Conservation (phyloP, 1,139 yeast species). For the Yamadazyma friedrichii region DNA sequence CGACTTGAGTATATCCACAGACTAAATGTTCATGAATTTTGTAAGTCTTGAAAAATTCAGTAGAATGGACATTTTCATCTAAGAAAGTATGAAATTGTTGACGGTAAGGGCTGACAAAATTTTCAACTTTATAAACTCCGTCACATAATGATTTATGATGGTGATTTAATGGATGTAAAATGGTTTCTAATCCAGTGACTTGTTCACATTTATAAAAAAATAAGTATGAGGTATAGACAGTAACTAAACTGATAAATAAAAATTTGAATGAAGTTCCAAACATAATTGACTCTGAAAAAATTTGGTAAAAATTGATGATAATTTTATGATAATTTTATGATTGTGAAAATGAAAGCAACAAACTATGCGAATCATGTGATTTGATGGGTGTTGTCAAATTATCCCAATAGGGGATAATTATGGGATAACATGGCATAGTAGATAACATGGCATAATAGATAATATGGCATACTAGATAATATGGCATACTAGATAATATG, state of each 20-base stretch:
- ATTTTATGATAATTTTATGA: background rate
- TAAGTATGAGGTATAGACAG: constrained; percentile 39
- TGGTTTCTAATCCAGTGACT: constrained; percentile 31
- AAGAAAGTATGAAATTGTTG: constrained; percentile 27
- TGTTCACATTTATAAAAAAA: constrained; percentile 41
- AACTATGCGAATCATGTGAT: constrained; percentile 2
- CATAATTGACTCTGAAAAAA: constrained; percentile 1
- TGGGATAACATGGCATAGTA: too few species aligned
- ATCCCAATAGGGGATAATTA: background rate
- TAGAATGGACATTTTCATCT: constrained; percentile 38
- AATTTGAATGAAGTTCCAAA: constrained; percentile 20
- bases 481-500: too few species aligned
- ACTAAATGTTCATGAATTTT: constrained; percentile 30
- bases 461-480: too few species aligned
- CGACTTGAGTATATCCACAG: constrained; percentile 15
- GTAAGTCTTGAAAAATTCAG: constrained; percentile 35
- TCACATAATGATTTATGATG: constrained; percentile 38
- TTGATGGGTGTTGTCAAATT: constrained; percentile 1
- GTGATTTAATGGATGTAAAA: constrained; percentile 41
- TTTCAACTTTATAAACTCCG: constrained; percentile 29
- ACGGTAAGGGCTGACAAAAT: constrained; percentile 32
- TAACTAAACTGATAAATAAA: constrained; percentile 27
- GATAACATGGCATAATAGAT: too few species aligned
- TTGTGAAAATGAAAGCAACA: constrained; percentile 6
- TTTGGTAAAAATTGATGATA: background rate